Evolutionary conservation across 2,329 filamentous ascomycete species (phyloP).

Genomic region (Fusarium irregulare): DNA sequence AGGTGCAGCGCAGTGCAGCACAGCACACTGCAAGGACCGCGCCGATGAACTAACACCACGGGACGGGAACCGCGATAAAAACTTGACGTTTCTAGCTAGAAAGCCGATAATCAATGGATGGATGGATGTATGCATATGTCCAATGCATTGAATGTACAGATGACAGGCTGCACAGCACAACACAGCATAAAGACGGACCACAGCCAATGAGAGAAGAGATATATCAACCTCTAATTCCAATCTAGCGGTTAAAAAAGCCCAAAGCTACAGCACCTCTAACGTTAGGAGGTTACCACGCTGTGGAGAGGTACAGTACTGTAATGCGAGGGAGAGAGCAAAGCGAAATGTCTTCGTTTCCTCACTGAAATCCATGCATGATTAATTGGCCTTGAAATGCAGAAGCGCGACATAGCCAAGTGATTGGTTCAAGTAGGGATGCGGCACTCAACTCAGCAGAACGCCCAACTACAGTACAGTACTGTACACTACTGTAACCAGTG

Average conservation of each 20-base stretch:
- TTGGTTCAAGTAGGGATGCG: constrained; percentile 34
- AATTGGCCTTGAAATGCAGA: constrained; percentile 39
- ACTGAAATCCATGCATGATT: constrained; percentile 42
- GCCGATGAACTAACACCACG: constrained; percentile 28
- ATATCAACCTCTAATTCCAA: constrained; percentile 12
- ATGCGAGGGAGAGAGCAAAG: constrained; percentile 18
- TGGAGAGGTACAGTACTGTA: constrained; percentile 11
- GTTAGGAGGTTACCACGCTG: not conserved
- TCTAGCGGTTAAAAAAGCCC: constrained; percentile 5
- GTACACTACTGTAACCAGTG: not conserved
- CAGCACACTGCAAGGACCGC: constrained; percentile 14
- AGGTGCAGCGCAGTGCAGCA: not conserved
- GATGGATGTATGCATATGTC: constrained; percentile 1
- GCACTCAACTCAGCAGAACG: constrained; percentile 20
- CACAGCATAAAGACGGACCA: constrained; percentile 8
- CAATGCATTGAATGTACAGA: constrained; percentile 26
- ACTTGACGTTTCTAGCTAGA: constrained; percentile 31
- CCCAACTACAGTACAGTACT: not conserved
- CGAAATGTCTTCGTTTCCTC: constrained; percentile 14
- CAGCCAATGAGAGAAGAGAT: constrained; percentile 17
- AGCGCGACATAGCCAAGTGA: constrained; percentile 23
- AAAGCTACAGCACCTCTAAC: constrained; percentile 2
- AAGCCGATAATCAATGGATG: constrained; percentile 19
- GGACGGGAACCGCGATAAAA: constrained; percentile 10
- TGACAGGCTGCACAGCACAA: constrained; percentile 27